phyloP scores from a whole-genome alignment of 1,284 basidiomycete genomes.

The Schizophyllum amplum region DNA sequence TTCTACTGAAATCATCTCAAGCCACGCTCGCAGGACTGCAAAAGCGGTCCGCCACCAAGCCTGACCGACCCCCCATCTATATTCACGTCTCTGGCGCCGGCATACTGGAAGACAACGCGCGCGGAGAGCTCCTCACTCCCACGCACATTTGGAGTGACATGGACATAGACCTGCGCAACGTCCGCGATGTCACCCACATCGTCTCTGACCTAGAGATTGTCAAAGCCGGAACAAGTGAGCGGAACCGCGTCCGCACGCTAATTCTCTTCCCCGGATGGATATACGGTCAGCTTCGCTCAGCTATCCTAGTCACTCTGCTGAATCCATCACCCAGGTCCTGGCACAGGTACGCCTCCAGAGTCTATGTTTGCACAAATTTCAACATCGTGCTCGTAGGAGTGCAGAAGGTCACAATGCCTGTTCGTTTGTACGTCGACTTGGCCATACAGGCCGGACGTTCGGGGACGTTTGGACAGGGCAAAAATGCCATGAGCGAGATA shows the following conservation, averaged over 20 bases:
- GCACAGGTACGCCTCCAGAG: too few relatives aligned
- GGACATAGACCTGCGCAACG: constrained; percentile 28
- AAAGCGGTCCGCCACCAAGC: constrained; percentile 24
- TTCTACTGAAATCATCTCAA: too few relatives aligned
- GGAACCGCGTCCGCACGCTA: constrained; percentile 34
- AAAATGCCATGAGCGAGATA: constrained; percentile 28
- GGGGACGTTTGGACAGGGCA: constrained; percentile 32
- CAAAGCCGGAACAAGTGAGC: constrained; percentile 28
- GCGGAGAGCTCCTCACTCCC: constrained; percentile 25
- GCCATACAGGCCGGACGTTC: constrained; percentile 22
- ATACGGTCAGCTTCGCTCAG: constrained; percentile 29
- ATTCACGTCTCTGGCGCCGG: constrained; percentile 34
- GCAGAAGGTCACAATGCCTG: constrained; percentile 24
- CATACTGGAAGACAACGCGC: constrained; percentile 29
- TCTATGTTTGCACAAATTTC: background rate
- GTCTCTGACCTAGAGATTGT: constrained; percentile 30
- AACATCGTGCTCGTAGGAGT: constrained; percentile 10
- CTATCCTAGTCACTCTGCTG: constrained; percentile 16
- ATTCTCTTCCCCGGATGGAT: constrained; percentile 31
- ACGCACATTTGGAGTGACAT: constrained; percentile 22
- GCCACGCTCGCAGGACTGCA: constrained; percentile 32
- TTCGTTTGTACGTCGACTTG: constrained; percentile 26
- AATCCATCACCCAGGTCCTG: too few relatives aligned
- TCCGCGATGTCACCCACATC: constrained; percentile 27
- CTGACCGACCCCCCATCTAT: constrained; percentile 30